Evolutionary conservation across 148 eudicot species (phyloP), one percentile per base, ranked within the genome.

Genomic region (Rheum nobile): DNA sequence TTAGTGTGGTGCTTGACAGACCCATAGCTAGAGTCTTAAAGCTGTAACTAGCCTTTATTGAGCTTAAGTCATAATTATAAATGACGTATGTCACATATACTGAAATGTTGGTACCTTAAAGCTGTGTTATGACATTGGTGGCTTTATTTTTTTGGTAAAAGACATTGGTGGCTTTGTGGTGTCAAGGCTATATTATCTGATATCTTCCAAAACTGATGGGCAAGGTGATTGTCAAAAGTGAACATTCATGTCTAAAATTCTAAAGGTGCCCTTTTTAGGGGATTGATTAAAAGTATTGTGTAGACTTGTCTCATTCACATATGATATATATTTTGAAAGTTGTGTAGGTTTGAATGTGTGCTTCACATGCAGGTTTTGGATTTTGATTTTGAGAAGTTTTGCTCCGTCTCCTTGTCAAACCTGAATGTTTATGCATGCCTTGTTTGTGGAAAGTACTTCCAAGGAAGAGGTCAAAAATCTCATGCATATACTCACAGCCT

Each of bases 351-450:
- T 75, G 22, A 76, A 48, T 46, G 8, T 12, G 75, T 73, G 29
- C 67, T 38, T 11, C 65, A 31, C 24, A 24, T 83, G 80, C 85
- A 95, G 99, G 99, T 88, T 76, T 77, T 95, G 79, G 99, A 95
- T 86, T 95, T 95, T 80, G 99, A 95, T 77, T 95, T 95, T 57
- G 99, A 95, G 82, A 95, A 92, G 77, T 90, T 88, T 73, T 95
- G 97, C 74, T 95, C 97, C 0, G 93, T 95, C 41, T 95, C 99
- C 54, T 86, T 92, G 13, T 87, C 96, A 28, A 95, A 95, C 82
- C 81, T 90, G 82, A 92, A 95, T 77, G 99, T 95, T 6, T 95
- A 95, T 71, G 99, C 99, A 26, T 95, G 99, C 73, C 84, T 95
- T 75, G 97, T 92, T 55, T 95, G 99, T 75, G 99, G 97, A 32